phyloP scores from a whole-genome alignment of 2,329 filamentous ascomycete species.

The Aspergillus novofumigatus region DNA sequence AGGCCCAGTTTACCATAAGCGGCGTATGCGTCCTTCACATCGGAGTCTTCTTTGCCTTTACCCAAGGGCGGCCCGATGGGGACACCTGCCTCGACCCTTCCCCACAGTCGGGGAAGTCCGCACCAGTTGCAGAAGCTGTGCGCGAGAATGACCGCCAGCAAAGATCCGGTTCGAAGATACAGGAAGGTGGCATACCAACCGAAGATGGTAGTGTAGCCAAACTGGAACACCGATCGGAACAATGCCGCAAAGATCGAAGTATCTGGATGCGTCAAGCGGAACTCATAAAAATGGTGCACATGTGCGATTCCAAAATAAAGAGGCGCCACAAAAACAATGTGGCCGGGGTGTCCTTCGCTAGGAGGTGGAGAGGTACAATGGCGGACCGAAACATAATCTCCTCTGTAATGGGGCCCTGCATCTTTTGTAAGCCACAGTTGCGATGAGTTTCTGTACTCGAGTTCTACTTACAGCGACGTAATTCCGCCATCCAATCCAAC shows the following conservation, averaged over 20 bases:
- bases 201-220: conserved; percentile 87
- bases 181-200: conserved; percentile 90
- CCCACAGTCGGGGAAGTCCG: conserved; percentile 84
- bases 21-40: conserved; percentile 19
- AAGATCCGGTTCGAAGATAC: conserved; percentile 77
- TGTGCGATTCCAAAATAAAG: conserved; percentile 91
- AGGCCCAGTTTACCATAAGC: conserved; percentile 35
- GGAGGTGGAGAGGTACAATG: conserved; percentile 74
- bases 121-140: conserved; percentile 92
- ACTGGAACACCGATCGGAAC: conserved; percentile 73
- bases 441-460: conserved; percentile 6
- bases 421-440: conserved; percentile 8
- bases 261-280: conserved; percentile 72
- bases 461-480: conserved; percentile 66
- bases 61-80: conserved; percentile 32
- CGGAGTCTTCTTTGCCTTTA: conserved; percentile 40
- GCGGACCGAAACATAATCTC: conserved; percentile 90
- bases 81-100: conserved; percentile 58
- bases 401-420: conserved; percentile 79
- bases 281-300: conserved; percentile 94
- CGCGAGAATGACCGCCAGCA: conserved; percentile 69
- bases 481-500: conserved; percentile 83
- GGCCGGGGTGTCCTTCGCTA: conserved; percentile 56
- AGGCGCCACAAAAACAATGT: conserved; percentile 75
- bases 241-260: conserved; percentile 61